Evolutionary conservation across 78 protist genomes (phyloP).

Genomic region (Emiliania huxleyi): DNA sequence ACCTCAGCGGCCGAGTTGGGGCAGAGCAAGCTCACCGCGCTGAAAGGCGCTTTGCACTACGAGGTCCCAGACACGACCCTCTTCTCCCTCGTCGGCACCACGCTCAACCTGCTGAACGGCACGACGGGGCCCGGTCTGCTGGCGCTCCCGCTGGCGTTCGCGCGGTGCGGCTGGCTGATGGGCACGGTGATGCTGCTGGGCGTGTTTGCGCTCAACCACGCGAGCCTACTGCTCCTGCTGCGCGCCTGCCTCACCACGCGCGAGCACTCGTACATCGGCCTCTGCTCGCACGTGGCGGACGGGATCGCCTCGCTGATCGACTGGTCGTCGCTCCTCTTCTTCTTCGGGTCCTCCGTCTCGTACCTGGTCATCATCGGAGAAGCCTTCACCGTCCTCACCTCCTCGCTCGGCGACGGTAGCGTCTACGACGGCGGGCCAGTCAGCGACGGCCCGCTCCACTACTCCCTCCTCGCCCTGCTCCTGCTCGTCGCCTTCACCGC

Average conservation of each 20-base stretch:
- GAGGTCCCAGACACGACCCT: not conserved
- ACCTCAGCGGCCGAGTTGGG: too few species aligned
- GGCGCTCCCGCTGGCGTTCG: not conserved
- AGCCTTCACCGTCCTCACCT: not conserved
- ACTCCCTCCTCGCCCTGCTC: not conserved
- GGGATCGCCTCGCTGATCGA: not conserved
- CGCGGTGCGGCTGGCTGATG: not conserved
- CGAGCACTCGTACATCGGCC: not conserved
- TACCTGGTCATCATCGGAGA: conserved; percentile 3
- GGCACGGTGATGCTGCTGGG: not conserved
- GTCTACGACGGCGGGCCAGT: not conserved
- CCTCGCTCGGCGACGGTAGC: not conserved
- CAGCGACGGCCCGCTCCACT: not conserved
- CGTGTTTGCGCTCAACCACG: not conserved
- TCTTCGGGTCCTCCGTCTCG: conserved; percentile 20
- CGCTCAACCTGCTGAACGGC: not conserved
- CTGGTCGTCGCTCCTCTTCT: not conserved
- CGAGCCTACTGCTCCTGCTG: not conserved
- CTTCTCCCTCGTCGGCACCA: not conserved
- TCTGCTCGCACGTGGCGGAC: not conserved
- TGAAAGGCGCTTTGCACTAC: too few species aligned
- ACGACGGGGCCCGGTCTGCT: not conserved
- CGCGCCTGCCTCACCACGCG: not conserved
- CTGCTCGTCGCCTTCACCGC: not conserved
- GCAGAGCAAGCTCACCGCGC: too few species aligned